Evolutionary conservation across 305 asterid genomes (phyloP).

Genomic region (Petunia hybrid): DNA sequence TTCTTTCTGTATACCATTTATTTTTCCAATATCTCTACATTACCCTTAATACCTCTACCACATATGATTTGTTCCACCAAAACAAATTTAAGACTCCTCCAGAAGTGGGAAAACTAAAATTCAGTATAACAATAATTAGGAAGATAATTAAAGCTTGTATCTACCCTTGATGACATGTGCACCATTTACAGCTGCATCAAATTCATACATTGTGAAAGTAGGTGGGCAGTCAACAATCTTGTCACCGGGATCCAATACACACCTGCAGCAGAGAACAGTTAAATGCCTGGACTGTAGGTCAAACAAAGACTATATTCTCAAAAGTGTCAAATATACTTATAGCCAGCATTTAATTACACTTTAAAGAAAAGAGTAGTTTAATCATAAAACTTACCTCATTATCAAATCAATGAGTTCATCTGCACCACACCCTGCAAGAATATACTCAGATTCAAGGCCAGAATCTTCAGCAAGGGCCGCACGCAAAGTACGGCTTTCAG

Average conservation of each 20-base stretch:
- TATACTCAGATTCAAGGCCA: constrained; percentile 84
- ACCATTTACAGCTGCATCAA: constrained; percentile 97
- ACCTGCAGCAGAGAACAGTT: constrained; percentile 53
- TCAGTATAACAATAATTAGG: constrained; percentile 6
- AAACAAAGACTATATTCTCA: constrained; percentile 26
- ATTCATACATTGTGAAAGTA: constrained; percentile 96
- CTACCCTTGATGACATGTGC: constrained; percentile 90
- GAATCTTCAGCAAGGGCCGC: constrained; percentile 96
- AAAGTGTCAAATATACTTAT: constrained; percentile 29
- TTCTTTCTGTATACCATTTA: neutral
- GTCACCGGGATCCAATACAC: constrained; percentile 93
- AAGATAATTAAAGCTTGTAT: constrained; percentile 20
- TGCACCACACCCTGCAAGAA: constrained; percentile 96
- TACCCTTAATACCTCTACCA: neutral
- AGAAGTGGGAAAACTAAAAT: neutral
- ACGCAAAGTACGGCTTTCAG: constrained; percentile 89
- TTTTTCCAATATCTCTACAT: neutral
- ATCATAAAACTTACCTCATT: constrained; percentile 67
- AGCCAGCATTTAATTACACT: constrained; percentile 1
- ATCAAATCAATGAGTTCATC: constrained; percentile 96
- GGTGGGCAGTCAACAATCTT: constrained; percentile 97
- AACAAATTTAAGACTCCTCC: constrained; percentile 1
- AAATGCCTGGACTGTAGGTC: constrained; percentile 16
- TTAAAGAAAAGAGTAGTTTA: neutral
- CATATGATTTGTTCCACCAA: neutral